Percentiles rank a stretch among this genome's conserved stretches.
These are phyloP conservation scores for Pyrenochaeta sp. DNA, from an alignment of 2,329 filamentous ascomycete genomes.

Conservation along the genomic window DNA sequence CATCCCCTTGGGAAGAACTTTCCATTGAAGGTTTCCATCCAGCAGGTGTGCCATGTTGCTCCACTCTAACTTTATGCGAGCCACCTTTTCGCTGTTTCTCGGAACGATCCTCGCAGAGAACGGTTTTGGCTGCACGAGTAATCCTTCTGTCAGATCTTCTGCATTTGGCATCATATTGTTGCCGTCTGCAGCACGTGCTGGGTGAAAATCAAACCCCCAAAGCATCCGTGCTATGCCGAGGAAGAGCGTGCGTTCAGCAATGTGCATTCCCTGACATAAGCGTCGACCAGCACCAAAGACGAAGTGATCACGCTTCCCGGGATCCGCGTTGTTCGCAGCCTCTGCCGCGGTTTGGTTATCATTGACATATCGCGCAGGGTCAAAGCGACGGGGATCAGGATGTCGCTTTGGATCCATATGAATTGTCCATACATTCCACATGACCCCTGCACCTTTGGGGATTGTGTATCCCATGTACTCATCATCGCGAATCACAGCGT, in stretches of 20 bases:
- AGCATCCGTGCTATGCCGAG: slow-evolving; percentile 42
- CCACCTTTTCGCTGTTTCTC: slow-evolving; percentile 14
- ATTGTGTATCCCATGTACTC: slow-evolving; percentile 47
- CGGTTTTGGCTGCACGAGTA: slow-evolving; percentile 25
- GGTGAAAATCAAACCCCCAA: slow-evolving; percentile 43
- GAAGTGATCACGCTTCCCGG: slow-evolving; percentile 45
- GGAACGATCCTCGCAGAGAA: slow-evolving; percentile 27
- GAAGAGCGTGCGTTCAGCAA: slow-evolving; percentile 44
- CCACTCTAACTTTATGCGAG: slow-evolving; percentile 23
- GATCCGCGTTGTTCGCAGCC: slow-evolving; percentile 40
- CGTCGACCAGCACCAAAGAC: slow-evolving; percentile 50
- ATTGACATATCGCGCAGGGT: slow-evolving; percentile 52
- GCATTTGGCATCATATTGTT: slow-evolving; percentile 17
- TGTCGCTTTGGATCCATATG: slow-evolving; percentile 53
- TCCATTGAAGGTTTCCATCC: slow-evolving; percentile 30
- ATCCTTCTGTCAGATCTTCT: slow-evolving; percentile 23
- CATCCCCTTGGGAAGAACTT: slow-evolving; percentile 24
- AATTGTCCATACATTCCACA: slow-evolving; percentile 45
- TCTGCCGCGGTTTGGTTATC: slow-evolving; percentile 42
- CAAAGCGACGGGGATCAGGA: slow-evolving; percentile 53
- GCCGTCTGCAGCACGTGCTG: slow-evolving; percentile 3
- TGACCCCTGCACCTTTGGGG: slow-evolving; percentile 47
- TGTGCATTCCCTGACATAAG: slow-evolving; percentile 50
- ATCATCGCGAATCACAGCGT: slow-evolving; percentile 36
- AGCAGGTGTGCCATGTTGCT: slow-evolving; percentile 20